Percentiles rank a stretch among this genome's conserved stretches.
These are phyloP conservation scores for Podaxis pistillaris DNA, from an alignment of 768 basidiomycete species.

Conservation along the genomic window DNA sequence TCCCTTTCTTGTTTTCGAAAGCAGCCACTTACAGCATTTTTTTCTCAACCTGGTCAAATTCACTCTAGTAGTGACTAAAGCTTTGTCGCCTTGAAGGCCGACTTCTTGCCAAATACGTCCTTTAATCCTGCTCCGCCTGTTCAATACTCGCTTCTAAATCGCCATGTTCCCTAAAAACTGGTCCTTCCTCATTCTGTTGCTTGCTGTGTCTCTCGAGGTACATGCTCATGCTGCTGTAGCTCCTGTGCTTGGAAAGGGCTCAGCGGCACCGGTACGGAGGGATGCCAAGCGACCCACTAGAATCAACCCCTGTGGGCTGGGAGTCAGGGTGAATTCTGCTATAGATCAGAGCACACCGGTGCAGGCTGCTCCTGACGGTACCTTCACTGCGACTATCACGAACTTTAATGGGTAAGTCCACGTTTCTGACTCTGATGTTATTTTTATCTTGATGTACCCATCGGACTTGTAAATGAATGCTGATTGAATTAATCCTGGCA, in stretches of 20 bases:
- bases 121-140: background rate
- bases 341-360: slow-evolving; percentile 38
- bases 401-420: slow-evolving; percentile 47
- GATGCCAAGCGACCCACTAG: slow-evolving; percentile 34
- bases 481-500: slow-evolving; percentile 9
- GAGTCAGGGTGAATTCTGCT: slow-evolving; percentile 35
- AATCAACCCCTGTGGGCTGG: slow-evolving; percentile 37
- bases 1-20: slow-evolving; percentile 16
- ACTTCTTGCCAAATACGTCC: background rate
- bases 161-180: slow-evolving; percentile 30
- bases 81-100: slow-evolving; percentile 12
- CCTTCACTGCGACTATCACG: slow-evolving; percentile 37
- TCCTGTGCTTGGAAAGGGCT: slow-evolving; percentile 38
- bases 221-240: slow-evolving; percentile 40
- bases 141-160: slow-evolving; percentile 5
- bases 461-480: background rate
- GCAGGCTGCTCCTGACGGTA: slow-evolving; percentile 37
- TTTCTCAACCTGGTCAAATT: background rate
- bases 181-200: slow-evolving; percentile 27
- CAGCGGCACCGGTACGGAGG: slow-evolving; percentile 26
- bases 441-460: background rate
- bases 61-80: slow-evolving; percentile 13
- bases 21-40: background rate
- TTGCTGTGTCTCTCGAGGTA: slow-evolving; percentile 34
- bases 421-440: background rate